These are phyloP conservation scores for Quercus mongolica DNA, from an alignment of 306 rosid species.

Conservation along the genomic window DNA sequence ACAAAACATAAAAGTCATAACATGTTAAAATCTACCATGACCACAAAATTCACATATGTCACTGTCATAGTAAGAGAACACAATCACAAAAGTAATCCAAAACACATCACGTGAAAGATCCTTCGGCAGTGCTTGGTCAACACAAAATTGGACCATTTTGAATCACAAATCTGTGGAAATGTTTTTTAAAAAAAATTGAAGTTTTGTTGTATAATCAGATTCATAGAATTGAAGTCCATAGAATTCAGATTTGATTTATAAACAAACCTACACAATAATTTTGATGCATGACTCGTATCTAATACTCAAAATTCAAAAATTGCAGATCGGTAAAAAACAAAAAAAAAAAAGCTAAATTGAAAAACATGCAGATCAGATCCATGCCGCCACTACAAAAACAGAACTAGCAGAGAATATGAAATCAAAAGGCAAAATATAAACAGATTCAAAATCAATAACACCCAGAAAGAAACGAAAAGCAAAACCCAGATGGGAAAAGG, in stretches of 20 bases:
- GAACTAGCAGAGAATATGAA: background rate
- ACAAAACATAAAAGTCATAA: background rate
- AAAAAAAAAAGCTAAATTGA: background rate
- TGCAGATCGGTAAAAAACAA: background rate
- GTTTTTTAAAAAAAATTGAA: background rate
- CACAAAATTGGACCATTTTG: background rate
- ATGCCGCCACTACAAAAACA: background rate
- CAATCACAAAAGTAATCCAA: background rate
- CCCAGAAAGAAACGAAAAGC: background rate
- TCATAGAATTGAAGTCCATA: too few species aligned
- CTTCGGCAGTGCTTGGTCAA: background rate
- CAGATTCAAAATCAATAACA: background rate
- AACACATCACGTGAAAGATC: background rate
- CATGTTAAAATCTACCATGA: background rate
- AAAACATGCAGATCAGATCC: background rate
- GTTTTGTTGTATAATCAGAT: background rate
- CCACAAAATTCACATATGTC: background rate
- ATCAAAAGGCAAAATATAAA: background rate
- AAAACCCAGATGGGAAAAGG: background rate
- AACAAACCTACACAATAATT: background rate
- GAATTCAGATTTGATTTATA: background rate
- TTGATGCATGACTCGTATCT: background rate
- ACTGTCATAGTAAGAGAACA: background rate
- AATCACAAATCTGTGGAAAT: background rate
- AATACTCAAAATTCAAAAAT: background rate